A percentile compares a stretch with the other conserved stretches of the same genome.
phyloP scores from a whole-genome alignment of 2,329 filamentous ascomycete genomes.

The Tetracladium maxilliforme region DNA sequence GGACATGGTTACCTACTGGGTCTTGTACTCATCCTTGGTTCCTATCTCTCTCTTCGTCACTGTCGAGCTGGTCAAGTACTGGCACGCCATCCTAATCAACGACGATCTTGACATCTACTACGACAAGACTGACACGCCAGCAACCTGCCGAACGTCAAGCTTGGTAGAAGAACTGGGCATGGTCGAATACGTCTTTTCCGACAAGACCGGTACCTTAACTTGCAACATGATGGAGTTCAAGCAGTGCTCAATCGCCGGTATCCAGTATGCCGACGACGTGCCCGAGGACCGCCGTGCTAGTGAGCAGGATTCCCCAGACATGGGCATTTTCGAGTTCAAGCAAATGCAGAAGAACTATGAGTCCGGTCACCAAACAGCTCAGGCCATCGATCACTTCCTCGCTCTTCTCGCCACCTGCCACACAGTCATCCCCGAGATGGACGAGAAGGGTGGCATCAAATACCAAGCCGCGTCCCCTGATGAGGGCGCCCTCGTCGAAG shows the following conservation, averaged over 20 bases:
- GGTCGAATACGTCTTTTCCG: conserved; percentile 97
- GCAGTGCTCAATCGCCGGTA: conserved; percentile 81
- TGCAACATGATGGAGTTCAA: conserved; percentile 99
- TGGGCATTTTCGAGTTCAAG: conserved; percentile 56
- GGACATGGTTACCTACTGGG: conserved; percentile 97
- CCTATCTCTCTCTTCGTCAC: conserved; percentile 98
- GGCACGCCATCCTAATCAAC: conserved; percentile 93
- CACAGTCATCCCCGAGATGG: conserved; percentile 89
- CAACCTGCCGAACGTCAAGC: conserved; percentile 90
- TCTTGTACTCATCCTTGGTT: conserved; percentile 89
- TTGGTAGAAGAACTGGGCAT: conserved; percentile 94
- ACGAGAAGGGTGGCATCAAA: conserved; percentile 74
- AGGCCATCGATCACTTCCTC: conserved; percentile 72
- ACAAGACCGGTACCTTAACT: conserved; percentile 95
- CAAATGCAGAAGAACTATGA: conserved; percentile 43
- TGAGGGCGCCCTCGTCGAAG: conserved; percentile 91
- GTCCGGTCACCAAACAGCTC: conserved; percentile 37
- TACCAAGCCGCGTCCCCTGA: conserved; percentile 97
- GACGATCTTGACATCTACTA: conserved; percentile 98
- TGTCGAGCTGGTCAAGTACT: conserved; percentile 95
- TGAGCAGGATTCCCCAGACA: conserved; percentile 60
- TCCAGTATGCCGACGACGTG: conserved; percentile 86
- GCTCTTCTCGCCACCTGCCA: conserved; percentile 81
- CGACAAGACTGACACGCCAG: conserved; percentile 85
- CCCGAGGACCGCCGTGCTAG: conserved; percentile 79